These are phyloP conservation scores for Aulographum hederae DNA, from an alignment of 2,329 filamentous ascomycete genomes.

Conservation along the genomic window DNA sequence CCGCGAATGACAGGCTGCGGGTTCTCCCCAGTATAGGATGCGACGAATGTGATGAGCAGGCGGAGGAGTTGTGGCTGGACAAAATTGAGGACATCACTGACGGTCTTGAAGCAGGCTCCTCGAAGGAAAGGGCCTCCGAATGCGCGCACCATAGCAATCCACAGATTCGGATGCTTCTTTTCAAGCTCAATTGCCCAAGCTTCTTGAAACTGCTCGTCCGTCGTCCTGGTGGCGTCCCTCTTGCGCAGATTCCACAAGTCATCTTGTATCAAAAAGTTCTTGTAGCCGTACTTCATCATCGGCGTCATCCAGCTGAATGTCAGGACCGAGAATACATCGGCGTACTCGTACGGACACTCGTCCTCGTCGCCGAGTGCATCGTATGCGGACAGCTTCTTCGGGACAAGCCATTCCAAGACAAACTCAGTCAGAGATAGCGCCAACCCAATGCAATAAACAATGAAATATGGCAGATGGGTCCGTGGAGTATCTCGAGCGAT, in stretches of 20 bases:
- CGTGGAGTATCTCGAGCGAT: conserved; percentile 58
- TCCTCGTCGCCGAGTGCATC: conserved; percentile 49
- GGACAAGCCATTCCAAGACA: conserved; percentile 66
- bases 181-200: conserved; percentile 62
- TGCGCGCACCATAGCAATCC: conserved; percentile 66
- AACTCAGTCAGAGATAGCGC: conserved; percentile 56
- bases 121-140: conserved; percentile 73
- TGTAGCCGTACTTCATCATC: conserved; percentile 90
- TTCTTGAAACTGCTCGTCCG: conserved; percentile 49
- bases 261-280: conserved; percentile 77
- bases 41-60: conserved; percentile 66
- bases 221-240: conserved; percentile 59
- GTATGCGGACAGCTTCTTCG: conserved; percentile 56
- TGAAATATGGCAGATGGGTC: conserved; percentile 53
- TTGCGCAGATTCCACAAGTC: conserved; percentile 86
- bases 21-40: conserved; percentile 45
- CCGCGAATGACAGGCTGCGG: conserved; percentile 70
- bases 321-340: conserved; percentile 79
- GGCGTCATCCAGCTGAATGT: conserved; percentile 99
- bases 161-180: conserved; percentile 60
- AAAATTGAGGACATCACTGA: conserved; percentile 74
- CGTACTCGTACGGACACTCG: conserved; percentile 71
- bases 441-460: conserved; percentile 54
- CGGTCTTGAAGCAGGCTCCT: conserved; percentile 72
- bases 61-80: conserved; percentile 80